These are phyloP conservation scores for Lobulomyces angularis DNA, from an alignment of 192 early-diverging fungal genomes.

Conservation along the genomic window DNA sequence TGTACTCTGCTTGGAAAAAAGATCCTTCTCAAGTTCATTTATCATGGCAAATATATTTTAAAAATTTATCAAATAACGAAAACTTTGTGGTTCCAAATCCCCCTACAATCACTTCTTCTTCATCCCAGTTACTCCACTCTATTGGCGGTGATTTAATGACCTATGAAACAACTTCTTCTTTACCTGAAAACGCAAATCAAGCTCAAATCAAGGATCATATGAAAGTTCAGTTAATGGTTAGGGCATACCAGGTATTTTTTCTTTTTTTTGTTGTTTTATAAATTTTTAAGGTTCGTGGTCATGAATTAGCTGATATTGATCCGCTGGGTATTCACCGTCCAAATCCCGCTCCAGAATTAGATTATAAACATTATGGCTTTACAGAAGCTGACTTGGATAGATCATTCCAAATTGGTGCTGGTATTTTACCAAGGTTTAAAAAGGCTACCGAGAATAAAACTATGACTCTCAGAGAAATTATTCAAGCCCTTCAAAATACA, in stretches of 20 bases:
- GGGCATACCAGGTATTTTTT: slow-evolving; percentile 73
- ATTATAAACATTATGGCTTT: slow-evolving; percentile 84
- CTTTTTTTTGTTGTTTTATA: background rate
- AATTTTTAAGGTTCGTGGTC: slow-evolving; percentile 51
- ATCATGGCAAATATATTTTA: slow-evolving; percentile 96
- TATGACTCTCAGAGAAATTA: slow-evolving; percentile 86
- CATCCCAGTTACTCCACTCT: slow-evolving; percentile 6
- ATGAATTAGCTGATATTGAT: slow-evolving; percentile 90
- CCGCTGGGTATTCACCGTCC: slow-evolving; percentile 73
- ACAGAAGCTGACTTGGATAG: slow-evolving; percentile 82
- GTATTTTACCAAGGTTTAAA: slow-evolving; percentile 63
- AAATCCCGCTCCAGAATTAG: slow-evolving; percentile 72
- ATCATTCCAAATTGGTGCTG: slow-evolving; percentile 73
- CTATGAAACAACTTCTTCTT: slow-evolving; percentile 26
- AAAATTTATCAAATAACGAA: slow-evolving; percentile 55
- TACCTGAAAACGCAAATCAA: slow-evolving; percentile 35
- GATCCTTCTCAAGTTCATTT: slow-evolving; percentile 85
- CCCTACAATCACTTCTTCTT: slow-evolving; percentile 60
- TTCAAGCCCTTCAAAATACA: slow-evolving; percentile 63
- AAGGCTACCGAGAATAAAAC: slow-evolving; percentile 48
- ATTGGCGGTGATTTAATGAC: slow-evolving; percentile 7
- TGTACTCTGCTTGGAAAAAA: slow-evolving; percentile 85
- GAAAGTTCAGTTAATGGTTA: slow-evolving; percentile 92
- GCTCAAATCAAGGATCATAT: slow-evolving; percentile 85
- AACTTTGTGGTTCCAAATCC: slow-evolving; percentile 26